Evolutionary conservation across 2,329 filamentous ascomycete species (phyloP).

Genomic region (Juglanconis oblonga): DNA sequence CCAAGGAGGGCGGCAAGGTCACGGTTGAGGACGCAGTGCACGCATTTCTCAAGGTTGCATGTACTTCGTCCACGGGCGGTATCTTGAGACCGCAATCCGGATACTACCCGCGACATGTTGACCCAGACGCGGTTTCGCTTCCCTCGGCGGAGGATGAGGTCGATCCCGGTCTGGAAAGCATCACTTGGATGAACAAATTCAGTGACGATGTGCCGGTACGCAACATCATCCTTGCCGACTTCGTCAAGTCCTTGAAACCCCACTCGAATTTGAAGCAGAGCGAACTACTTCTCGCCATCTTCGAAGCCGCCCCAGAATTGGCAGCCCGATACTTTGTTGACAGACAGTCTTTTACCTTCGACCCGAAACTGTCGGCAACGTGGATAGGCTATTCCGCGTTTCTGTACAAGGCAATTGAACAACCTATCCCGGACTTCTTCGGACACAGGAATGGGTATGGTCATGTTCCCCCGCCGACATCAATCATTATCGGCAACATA

Average conservation of each 20-base stretch:
- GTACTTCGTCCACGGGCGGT: slow-evolving; percentile 70
- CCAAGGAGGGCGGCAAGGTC: slow-evolving; percentile 36
- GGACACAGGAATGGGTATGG: slow-evolving; percentile 64
- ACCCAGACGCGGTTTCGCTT: slow-evolving; percentile 50
- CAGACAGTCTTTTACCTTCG: slow-evolving; percentile 78
- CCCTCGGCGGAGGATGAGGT: slow-evolving; percentile 39
- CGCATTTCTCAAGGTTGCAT: slow-evolving; percentile 70
- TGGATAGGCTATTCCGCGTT: slow-evolving; percentile 95
- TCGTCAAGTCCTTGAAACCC: slow-evolving; percentile 75
- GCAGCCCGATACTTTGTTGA: slow-evolving; percentile 82
- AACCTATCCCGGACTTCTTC: slow-evolving; percentile 70
- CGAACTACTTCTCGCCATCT: slow-evolving; percentile 77
- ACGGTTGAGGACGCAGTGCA: slow-evolving; percentile 69
- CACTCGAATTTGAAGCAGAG: slow-evolving; percentile 80
- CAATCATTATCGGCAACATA: slow-evolving; percentile 79
- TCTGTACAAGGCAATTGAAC: slow-evolving; percentile 74
- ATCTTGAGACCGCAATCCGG: slow-evolving; percentile 73
- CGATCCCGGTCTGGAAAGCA: slow-evolving; percentile 65
- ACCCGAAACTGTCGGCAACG: slow-evolving; percentile 86
- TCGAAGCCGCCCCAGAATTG: slow-evolving; percentile 78
- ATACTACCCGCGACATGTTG: slow-evolving; percentile 74
- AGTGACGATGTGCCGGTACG: slow-evolving; percentile 67
- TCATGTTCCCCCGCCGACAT: slow-evolving; percentile 70
- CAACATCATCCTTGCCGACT: slow-evolving; percentile 75
- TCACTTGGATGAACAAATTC: slow-evolving; percentile 68